Evolutionary conservation across 2,329 filamentous ascomycete species (phyloP).

Genomic region (Aureobasidium sp.): DNA sequence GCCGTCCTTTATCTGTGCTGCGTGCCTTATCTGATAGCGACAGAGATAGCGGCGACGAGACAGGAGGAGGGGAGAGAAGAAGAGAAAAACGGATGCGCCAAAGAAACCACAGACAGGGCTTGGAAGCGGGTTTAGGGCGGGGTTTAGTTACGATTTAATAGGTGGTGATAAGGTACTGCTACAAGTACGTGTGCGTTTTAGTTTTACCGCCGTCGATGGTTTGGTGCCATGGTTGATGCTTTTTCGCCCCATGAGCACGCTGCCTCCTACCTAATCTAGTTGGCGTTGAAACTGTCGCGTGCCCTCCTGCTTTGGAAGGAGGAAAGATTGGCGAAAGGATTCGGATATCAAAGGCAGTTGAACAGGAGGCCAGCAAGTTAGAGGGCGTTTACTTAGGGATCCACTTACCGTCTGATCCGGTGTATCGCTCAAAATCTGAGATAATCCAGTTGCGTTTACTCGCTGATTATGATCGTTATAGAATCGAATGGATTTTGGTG

Average conservation of each 20-base stretch:
- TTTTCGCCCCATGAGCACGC: neutral
- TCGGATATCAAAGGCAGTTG: neutral
- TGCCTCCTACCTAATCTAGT: constrained; percentile 4
- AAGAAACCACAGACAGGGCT: neutral
- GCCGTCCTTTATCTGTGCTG: constrained; percentile 6
- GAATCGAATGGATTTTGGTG: too few relatives aligned
- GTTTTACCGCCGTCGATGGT: neutral
- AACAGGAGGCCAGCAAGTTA: neutral
- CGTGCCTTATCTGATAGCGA: constrained; percentile 9
- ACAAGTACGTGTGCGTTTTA: constrained; percentile 2
- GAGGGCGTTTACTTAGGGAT: too few relatives aligned
- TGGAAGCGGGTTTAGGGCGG: neutral
- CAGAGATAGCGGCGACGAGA: constrained; percentile 8
- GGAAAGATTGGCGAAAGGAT: neutral
- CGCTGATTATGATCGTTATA: too few relatives aligned
- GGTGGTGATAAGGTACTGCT: neutral
- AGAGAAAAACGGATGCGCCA: neutral
- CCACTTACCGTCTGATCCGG: too few relatives aligned
- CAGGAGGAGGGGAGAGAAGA: neutral
- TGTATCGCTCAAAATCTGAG: too few relatives aligned
- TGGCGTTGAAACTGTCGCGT: constrained; percentile 5
- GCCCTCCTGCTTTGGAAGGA: neutral
- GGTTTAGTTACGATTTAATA: neutral
- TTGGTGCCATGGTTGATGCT: constrained; percentile 2
- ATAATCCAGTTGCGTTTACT: too few relatives aligned